Evolutionary conservation across 345 rosid genomes (phyloP).

Genomic region (Bruguiera parviflora): DNA sequence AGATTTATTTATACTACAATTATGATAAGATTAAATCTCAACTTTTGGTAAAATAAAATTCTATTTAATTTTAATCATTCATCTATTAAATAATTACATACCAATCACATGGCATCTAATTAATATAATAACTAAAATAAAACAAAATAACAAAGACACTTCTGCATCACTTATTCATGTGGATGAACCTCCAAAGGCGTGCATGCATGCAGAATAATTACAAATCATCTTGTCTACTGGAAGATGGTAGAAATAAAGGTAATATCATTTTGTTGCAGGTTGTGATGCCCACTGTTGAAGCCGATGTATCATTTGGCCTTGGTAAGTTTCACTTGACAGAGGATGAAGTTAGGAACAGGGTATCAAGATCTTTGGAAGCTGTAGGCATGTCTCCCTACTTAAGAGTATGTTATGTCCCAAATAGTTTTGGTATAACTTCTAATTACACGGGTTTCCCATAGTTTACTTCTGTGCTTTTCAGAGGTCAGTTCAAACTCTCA

Average conservation of each 20-base stretch:
- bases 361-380: conserved; percentile 62
- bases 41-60: too few relatives aligned
- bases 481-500: conserved; percentile 94
- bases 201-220: neutral
- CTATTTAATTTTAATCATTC: too few relatives aligned
- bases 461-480: conserved; percentile 28
- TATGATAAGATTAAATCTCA: too few relatives aligned
- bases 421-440: neutral
- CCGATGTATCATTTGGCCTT: conserved; percentile 91
- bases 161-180: too few relatives aligned
- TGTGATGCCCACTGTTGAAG: conserved; percentile 96
- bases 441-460: neutral
- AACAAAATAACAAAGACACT: too few relatives aligned
- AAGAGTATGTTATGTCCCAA: conserved; percentile 33
- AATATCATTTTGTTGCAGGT: conserved; percentile 46
- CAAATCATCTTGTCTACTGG: neutral
- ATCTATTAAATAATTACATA: too few relatives aligned
- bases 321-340: conserved; percentile 59
- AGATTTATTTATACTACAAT: too few relatives aligned
- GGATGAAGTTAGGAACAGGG: conserved; percentile 62
- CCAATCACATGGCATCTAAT: too few relatives aligned
- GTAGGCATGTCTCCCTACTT: conserved; percentile 72
- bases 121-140: too few relatives aligned
- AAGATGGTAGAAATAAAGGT: conserved; percentile 2
- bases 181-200: too few relatives aligned